Conservation (phyloP, 2,329 filamentous ascomycete species). For the Bimuria novae-zelandiae region DNA sequence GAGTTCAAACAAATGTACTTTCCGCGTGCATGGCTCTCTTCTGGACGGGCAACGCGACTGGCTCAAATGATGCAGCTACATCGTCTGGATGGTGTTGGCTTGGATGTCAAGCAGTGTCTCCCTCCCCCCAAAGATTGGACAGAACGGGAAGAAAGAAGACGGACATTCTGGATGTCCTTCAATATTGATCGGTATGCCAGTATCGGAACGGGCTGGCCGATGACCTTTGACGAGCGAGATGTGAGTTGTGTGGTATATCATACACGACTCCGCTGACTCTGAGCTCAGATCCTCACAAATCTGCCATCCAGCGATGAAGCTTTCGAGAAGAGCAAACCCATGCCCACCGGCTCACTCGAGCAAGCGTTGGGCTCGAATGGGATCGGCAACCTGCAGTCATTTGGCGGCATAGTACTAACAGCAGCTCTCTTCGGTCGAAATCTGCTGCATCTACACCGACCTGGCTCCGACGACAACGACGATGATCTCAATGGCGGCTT, state of each 20-base stretch:
- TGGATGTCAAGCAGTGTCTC: slow-evolving; percentile 93
- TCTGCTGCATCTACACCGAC: slow-evolving; percentile 86
- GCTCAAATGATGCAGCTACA: slow-evolving; percentile 93
- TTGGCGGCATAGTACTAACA: slow-evolving; percentile 80
- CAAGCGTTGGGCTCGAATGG: slow-evolving; percentile 73
- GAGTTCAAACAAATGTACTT: slow-evolving; percentile 99
- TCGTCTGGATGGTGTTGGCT: slow-evolving; percentile 76
- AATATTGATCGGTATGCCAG: slow-evolving; percentile 90
- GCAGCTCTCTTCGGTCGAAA: slow-evolving; percentile 92
- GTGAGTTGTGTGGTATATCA: slow-evolving; percentile 47
- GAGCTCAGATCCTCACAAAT: slow-evolving; percentile 73
- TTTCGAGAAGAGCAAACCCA: slow-evolving; percentile 77
- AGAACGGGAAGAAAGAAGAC: slow-evolving; percentile 84
- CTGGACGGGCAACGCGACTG: slow-evolving; percentile 78
- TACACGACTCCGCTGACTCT: slow-evolving; percentile 14
- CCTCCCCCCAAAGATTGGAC: slow-evolving; percentile 90
- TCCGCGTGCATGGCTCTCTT: slow-evolving; percentile 91
- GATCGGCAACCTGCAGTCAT: slow-evolving; percentile 74
- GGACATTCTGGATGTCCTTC: slow-evolving; percentile 96
- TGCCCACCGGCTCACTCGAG: slow-evolving; percentile 70
- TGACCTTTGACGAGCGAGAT: slow-evolving; percentile 89
- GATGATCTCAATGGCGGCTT: slow-evolving; percentile 90
- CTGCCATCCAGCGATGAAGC: slow-evolving; percentile 84
- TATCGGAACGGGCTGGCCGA: slow-evolving; percentile 96
- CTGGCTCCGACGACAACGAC: slow-evolving; percentile 78